A percentile compares a stretch with the other conserved stretches of the same genome.
These are phyloP conservation scores for Chaetomiaceae sp. DNA, from an alignment of 2,329 filamentous ascomycete species.

Conservation along the genomic window DNA sequence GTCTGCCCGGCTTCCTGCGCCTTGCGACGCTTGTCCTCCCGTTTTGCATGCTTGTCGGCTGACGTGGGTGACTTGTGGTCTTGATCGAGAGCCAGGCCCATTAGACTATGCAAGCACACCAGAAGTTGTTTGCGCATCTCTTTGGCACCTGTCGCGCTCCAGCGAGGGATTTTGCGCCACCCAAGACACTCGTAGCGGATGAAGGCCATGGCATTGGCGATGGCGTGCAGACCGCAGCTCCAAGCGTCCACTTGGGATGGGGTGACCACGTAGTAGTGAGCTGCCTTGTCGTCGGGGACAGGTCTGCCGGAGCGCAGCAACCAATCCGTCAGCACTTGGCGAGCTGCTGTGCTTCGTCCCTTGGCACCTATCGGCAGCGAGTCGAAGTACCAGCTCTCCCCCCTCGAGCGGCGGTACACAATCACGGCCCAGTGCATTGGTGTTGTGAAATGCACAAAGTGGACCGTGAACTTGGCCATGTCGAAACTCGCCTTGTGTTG, in stretches of 20 bases:
- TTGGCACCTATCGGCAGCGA: not conserved
- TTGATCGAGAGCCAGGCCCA: not conserved
- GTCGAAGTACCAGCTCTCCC: slow-evolving; percentile 3
- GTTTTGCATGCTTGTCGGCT: not conserved
- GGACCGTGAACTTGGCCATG: slow-evolving; percentile 7
- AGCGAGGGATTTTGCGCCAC: slow-evolving; percentile 1
- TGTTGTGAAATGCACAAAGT: not conserved
- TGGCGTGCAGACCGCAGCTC: slow-evolving; percentile 14
- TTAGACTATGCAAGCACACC: not conserved
- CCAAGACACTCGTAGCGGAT: slow-evolving; percentile 12
- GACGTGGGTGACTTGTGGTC: not conserved
- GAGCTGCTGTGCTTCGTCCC: not conserved
- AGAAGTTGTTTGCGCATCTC: not conserved
- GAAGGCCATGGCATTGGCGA: slow-evolving; percentile 13
- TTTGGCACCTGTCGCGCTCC: not conserved
- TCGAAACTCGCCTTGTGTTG: not conserved
- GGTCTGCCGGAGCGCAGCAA: not conserved
- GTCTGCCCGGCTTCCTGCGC: too few relatives aligned
- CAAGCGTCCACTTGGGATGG: not conserved
- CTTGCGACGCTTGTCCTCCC: not conserved
- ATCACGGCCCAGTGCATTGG: slow-evolving; percentile 14
- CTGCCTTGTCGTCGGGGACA: fast-evolving
- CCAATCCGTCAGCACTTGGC: not conserved
- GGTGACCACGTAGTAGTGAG: fast-evolving
- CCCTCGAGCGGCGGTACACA: slow-evolving; percentile 1